Percentiles rank a stretch among this genome's conserved stretches.
Conservation (phyloP, 1,284 basidiomycete species). For the Cryptococcus sp. region DNA sequence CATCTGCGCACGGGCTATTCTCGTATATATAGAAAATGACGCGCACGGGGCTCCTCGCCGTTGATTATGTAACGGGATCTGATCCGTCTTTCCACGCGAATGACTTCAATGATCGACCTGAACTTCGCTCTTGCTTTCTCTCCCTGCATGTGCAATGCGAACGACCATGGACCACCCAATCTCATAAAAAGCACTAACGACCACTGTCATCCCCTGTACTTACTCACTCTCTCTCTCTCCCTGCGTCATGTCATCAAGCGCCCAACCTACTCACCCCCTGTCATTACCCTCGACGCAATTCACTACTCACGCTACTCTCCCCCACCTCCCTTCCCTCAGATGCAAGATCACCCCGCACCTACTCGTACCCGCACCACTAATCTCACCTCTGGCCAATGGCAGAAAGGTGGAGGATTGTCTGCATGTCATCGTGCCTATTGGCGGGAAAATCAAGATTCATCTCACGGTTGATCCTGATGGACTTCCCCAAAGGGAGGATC, state of each 20-base stretch:
- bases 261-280: slow-evolving; percentile 4
- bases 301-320: slow-evolving; percentile 1
- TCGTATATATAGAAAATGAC: too few species aligned
- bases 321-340: slow-evolving; percentile 2
- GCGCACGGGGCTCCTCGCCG: too few species aligned
- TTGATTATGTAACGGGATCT: slow-evolving; percentile 2
- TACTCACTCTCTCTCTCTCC: too few species aligned
- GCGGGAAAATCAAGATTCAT: slow-evolving; percentile 43
- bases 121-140: slow-evolving; percentile 3
- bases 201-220: too few species aligned
- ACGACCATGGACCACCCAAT: too few species aligned
- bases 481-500: neutral
- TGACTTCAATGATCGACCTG: slow-evolving; percentile 3
- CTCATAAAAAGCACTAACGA: too few species aligned
- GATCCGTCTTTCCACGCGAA: slow-evolving; percentile 3
- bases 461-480: slow-evolving; percentile 43
- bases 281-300: slow-evolving; percentile 7
- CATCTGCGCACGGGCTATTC: neutral
- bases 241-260: too few species aligned
- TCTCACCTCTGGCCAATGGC: slow-evolving; percentile 1
- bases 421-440: slow-evolving; percentile 16
- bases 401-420: slow-evolving; percentile 10
- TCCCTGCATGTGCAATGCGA: too few species aligned
- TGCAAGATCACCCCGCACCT: slow-evolving; percentile 8
- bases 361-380: neutral